Evolutionary conservation across 2,329 filamentous ascomycete genomes (phyloP).

Genomic region (Paecilomyces fulvus): DNA sequence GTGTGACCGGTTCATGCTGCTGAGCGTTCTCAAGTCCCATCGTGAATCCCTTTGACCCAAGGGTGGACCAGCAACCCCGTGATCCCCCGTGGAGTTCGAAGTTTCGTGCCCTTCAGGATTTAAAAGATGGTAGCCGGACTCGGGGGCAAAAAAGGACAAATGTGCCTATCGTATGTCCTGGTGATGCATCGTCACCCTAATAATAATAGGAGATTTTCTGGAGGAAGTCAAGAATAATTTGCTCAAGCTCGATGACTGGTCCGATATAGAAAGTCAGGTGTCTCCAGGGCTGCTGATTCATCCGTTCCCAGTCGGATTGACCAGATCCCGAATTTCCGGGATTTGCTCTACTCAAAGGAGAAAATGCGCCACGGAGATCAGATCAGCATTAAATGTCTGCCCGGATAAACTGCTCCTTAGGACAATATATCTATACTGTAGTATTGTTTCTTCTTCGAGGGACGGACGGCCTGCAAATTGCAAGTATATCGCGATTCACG

Average conservation of each 20-base stretch:
- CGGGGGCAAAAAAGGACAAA: background rate
- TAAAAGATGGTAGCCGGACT: background rate
- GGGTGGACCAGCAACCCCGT: background rate
- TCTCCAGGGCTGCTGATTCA: conserved; percentile 19
- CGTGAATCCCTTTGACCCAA: conserved; percentile 3
- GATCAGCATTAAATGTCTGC: background rate
- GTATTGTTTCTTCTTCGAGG: no score
- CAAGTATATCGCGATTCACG: no score
- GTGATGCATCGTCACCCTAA: background rate
- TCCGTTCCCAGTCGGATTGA: conserved; percentile 11
- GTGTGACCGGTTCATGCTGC: conserved; percentile 1
- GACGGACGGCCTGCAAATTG: no score
- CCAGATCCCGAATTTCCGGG: conserved; percentile 32
- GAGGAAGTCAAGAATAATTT: conserved; percentile 1
- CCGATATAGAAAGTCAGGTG: conserved; percentile 22
- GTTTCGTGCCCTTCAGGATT: background rate
- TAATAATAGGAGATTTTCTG: background rate
- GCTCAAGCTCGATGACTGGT: conserved; percentile 12
- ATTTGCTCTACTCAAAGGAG: conserved; percentile 18
- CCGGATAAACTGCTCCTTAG: background rate
- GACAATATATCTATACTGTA: no score
- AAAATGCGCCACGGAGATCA: conserved; percentile 7
- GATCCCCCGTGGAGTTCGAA: background rate
- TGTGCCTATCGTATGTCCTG: background rate
- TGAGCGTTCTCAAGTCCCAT: conserved; percentile 17